phyloP scores from a whole-genome alignment of 208 protist species.

The Leishmania turanica region DNA sequence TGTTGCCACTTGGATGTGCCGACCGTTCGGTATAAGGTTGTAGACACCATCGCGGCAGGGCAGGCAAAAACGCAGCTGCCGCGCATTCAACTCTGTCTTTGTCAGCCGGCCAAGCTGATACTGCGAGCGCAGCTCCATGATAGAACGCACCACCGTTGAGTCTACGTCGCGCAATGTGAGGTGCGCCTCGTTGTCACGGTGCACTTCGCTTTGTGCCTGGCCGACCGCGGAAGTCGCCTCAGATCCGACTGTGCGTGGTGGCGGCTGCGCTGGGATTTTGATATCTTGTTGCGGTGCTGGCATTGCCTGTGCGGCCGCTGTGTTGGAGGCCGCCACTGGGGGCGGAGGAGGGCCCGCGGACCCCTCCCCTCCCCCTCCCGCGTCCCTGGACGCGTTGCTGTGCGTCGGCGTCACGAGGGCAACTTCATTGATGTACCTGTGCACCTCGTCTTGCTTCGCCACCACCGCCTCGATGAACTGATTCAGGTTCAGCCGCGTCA shows the following conservation, averaged over 20 bases:
- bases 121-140: slow-evolving; percentile 21
- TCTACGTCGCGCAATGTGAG: slow-evolving; percentile 25
- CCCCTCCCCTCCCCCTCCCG: neutral
- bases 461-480: slow-evolving; percentile 37
- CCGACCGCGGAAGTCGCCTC: neutral
- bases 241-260: neutral
- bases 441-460: slow-evolving; percentile 33
- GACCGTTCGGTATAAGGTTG: slow-evolving; percentile 53
- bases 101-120: slow-evolving; percentile 25
- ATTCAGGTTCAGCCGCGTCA: slow-evolving; percentile 44
- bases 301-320: neutral
- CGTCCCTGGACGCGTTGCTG: slow-evolving; percentile 1
- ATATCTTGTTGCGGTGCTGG: neutral
- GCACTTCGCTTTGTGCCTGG: neutral
- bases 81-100: slow-evolving; percentile 26
- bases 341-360: neutral
- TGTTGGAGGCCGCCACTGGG: neutral
- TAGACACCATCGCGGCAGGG: slow-evolving; percentile 32
- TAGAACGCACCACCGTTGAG: slow-evolving; percentile 27
- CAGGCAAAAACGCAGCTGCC: slow-evolving; percentile 40
- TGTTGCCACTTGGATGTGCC: slow-evolving; percentile 37
- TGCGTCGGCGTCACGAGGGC: slow-evolving; percentile 9
- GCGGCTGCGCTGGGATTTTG: slow-evolving; percentile 9
- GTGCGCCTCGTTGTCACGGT: slow-evolving; percentile 10
- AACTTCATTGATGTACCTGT: slow-evolving; percentile 34